Base-by-base conservation (phyloP, 306 rosid genomes). In the Alnus glutinosa region DNA sequence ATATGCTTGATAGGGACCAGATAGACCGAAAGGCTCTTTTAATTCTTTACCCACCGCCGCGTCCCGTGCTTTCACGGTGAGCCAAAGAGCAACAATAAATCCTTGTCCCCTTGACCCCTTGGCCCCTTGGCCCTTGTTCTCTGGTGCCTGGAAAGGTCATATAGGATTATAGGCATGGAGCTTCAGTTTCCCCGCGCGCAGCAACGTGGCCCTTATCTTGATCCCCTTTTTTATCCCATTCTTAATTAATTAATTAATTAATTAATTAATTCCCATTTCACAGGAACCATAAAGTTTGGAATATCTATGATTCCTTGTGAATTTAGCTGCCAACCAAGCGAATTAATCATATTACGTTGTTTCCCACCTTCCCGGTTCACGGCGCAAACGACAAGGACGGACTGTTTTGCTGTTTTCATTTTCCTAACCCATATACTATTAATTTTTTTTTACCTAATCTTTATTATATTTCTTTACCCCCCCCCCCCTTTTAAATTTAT, bases 111-210 rank as follows among this genome's bases (percentile, higher is more conserved):
- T 42, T 4, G 51, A 8, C 37, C 0, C 15, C n/a, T 42, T 68
- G 50, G 34, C 73, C 16, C 18, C 12, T 16, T 71, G 34, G 50
- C 16, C 18, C 12, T 16, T 71, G 54, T 55, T 78, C 59, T 47
- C 73, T 79, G 78, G 75, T 68, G 42, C 23, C 2, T 18, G 71
- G 83, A 79, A 79, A 73, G 78, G 83, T 62, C 83, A 39, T n/a
- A 11, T 51, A 51, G 28, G 28, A 23, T 23, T 23, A 23, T 23
- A 23, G 28, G 28, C 28, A 23, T 23, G 28, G 18, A 14, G 55
- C 55, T 6, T 19, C 10, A 63, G 69, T 32, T 63, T 63, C 69
- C 19, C 46, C 70, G 70, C 70, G 70, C 70, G 70, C 70, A 63
- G 12, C 70, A 32, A 30, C 44, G 1, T 32, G 44, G 18, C 9